A percentile compares a stretch with the other conserved stretches of the same genome.
phyloP scores from a whole-genome alignment of 495 filamentous ascomycete genomes.

The Tuber magnatum region DNA sequence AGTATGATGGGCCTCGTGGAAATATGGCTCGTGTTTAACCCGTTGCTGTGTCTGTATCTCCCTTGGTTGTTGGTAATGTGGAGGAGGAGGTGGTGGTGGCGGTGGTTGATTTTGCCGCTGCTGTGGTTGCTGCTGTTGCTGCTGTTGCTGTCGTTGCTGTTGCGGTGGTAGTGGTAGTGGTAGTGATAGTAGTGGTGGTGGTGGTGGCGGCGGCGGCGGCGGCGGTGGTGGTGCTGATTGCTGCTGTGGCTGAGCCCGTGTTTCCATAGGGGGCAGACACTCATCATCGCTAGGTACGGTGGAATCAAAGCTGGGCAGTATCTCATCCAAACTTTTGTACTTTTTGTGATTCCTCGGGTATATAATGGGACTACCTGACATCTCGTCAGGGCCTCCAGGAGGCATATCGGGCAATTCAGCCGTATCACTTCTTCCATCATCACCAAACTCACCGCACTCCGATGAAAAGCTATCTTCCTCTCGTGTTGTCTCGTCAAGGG shows the following conservation, averaged over 20 bases:
- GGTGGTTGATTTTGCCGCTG: background rate
- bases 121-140: background rate
- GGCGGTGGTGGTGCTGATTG: conserved; percentile 12
- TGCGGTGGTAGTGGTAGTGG: conserved; percentile 1
- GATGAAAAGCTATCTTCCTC: conserved; percentile 80
- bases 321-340: conserved; percentile 54
- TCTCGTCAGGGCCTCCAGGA: conserved; percentile 36
- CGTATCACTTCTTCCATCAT: conserved; percentile 65
- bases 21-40: conserved; percentile 15
- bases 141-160: too few species aligned
- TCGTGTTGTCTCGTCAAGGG: conserved; percentile 63
- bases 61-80: conserved; percentile 1
- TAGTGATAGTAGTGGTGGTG: conserved; percentile 5
- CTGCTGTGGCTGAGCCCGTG: conserved; percentile 17
- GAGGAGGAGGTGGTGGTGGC: conserved; percentile 7
- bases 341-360: conserved; percentile 37
- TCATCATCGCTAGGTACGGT: conserved; percentile 67
- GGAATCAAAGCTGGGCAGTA: conserved; percentile 60
- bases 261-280: conserved; percentile 32
- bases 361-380: conserved; percentile 31
- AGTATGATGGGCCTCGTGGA: conserved; percentile 6
- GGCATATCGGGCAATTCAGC: conserved; percentile 57
- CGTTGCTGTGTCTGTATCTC: conserved; percentile 18
- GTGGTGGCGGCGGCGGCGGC: background rate
- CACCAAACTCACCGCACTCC: conserved; percentile 68